phyloP scores from a whole-genome alignment of 495 filamentous ascomycete genomes.

The Astrothelium subdiscretum region DNA sequence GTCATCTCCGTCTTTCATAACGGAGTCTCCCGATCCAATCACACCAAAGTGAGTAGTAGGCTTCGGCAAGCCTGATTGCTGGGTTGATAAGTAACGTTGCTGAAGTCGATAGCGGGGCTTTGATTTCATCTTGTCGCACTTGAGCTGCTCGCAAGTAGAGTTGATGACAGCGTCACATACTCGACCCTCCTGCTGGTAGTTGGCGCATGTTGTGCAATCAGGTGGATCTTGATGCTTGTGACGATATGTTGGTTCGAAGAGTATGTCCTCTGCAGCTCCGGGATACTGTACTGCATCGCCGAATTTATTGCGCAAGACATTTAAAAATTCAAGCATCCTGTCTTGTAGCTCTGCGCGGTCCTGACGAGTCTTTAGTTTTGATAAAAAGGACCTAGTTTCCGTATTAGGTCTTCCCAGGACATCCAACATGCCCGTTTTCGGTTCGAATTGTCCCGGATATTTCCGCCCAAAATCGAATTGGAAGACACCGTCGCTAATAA shows the following conservation, averaged over 20 bases:
- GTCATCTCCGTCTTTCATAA: conserved; percentile 22
- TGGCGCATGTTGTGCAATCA: background rate
- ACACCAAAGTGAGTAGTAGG: conserved; percentile 23
- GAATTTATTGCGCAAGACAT: background rate
- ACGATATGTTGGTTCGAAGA: background rate
- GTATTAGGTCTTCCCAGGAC: background rate
- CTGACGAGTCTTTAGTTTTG: background rate
- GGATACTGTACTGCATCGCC: background rate
- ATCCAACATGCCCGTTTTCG: background rate
- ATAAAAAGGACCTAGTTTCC: background rate
- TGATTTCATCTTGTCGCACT: background rate
- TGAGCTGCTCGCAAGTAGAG: conserved; percentile 4
- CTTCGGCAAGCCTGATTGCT: background rate
- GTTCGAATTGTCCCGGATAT: background rate
- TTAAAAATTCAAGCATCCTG: background rate
- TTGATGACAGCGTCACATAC: background rate
- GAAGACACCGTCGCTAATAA: conserved; percentile 2
- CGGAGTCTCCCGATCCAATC: conserved; percentile 28
- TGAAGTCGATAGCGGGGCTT: background rate
- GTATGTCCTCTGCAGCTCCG: background rate
- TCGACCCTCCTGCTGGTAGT: background rate
- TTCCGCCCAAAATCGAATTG: conserved; percentile 7
- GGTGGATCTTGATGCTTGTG: background rate
- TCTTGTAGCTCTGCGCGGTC: background rate
- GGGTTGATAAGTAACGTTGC: background rate